These are phyloP conservation scores for Filobasidium uniguttulatum DNA, from an alignment of 1,284 basidiomycete genomes.

Conservation along the genomic window DNA sequence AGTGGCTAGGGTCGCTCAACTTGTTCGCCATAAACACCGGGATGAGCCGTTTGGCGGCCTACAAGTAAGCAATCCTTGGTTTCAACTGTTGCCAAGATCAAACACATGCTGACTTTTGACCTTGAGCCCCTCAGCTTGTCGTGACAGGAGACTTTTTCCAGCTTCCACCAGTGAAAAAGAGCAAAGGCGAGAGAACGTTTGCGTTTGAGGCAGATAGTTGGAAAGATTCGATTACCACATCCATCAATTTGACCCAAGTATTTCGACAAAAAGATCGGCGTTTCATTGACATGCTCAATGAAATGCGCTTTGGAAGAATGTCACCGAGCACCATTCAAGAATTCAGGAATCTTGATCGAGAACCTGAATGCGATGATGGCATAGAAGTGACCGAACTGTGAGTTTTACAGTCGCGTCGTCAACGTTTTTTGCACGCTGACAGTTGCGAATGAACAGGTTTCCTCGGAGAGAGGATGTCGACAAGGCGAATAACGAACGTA, in stretches of 20 bases:
- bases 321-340: no score
- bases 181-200: conserved; percentile 47
- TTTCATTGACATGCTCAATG: no score
- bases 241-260: conserved; percentile 76
- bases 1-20: conserved; percentile 33
- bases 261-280: conserved; percentile 53
- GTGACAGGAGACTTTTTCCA: conserved; percentile 98
- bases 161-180: conserved; percentile 72
- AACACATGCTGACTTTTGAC: neutral
- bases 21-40: conserved; percentile 48
- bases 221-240: conserved; percentile 56
- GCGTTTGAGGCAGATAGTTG: conserved; percentile 82
- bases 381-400: no score
- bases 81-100: neutral
- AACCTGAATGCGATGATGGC: no score
- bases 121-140: conserved; percentile 52
- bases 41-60: conserved; percentile 79
- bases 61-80: conserved; percentile 51
- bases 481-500: no score
- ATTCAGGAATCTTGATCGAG: no score
- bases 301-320: no score
- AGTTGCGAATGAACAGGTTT: no score
- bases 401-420: no score
- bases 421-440: no score
- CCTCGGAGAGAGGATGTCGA: no score